Conservation (phyloP, 345 rosid genomes). For the Sisymbrium irio region DNA sequence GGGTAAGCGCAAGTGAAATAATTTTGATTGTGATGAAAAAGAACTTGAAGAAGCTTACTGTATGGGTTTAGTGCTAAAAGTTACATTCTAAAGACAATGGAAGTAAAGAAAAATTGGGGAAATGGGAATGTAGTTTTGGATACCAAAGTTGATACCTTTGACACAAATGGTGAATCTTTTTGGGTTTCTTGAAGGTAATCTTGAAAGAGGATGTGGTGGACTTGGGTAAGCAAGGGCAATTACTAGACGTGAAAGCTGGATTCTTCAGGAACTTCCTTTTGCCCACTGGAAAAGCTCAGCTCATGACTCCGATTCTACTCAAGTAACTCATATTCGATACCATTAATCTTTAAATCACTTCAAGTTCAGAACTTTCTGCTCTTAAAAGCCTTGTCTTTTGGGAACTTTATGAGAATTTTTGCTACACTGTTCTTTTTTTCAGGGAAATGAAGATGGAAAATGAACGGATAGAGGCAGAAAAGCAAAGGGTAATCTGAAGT, state of each 20-base stretch:
- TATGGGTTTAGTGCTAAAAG: too few species aligned
- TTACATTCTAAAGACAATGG: too few species aligned
- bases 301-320: conserved; percentile 71
- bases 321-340: conserved; percentile 50
- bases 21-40: background rate
- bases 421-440: background rate
- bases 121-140: background rate
- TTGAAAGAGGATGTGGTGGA: conserved; percentile 77
- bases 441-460: conserved; percentile 88
- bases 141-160: background rate
- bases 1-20: conserved; percentile 51
- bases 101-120: background rate
- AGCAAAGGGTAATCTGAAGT: conserved; percentile 62
- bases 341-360: background rate
- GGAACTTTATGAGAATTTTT: background rate
- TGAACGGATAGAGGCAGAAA: conserved; percentile 91
- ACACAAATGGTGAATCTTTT: background rate
- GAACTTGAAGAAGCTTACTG: too few species aligned
- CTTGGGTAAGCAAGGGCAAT: conserved; percentile 78
- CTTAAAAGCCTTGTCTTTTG: background rate
- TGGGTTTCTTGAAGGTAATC: conserved; percentile 51
- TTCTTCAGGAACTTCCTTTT: conserved; percentile 78
- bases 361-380: background rate
- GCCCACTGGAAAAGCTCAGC: conserved; percentile 82
- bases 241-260: conserved; percentile 85